Conservation (phyloP, 345 rosid genomes). For the Arabidopsis suecica region DNA sequence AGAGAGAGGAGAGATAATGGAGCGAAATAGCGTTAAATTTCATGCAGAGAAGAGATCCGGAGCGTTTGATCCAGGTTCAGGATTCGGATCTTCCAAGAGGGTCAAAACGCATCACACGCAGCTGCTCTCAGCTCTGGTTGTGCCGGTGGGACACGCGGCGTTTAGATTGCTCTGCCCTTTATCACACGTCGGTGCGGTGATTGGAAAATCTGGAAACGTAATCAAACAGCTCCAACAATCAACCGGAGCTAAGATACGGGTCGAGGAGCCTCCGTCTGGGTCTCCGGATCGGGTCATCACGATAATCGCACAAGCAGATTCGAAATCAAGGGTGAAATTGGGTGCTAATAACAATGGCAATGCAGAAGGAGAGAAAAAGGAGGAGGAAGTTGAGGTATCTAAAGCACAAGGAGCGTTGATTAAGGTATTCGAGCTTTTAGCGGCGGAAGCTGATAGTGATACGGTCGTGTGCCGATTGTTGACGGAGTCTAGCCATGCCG, state of each 20-base stretch:
- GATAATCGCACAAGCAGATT: conserved; percentile 51
- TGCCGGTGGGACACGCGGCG: conserved; percentile 64
- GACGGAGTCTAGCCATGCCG: conserved; percentile 72
- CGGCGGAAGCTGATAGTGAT: conserved; percentile 44
- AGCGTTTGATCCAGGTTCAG: conserved; percentile 44
- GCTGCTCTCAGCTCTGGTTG: conserved; percentile 42
- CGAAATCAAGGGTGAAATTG: conserved; percentile 31
- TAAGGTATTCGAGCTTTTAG: conserved; percentile 75
- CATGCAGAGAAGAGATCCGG: conserved; percentile 37
- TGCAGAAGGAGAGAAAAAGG: conserved; percentile 24
- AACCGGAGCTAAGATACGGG: conserved; percentile 78
- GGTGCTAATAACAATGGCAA: conserved; percentile 32
- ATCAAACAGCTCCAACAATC: conserved; percentile 81
- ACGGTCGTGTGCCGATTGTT: conserved; percentile 73
- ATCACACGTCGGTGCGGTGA: conserved; percentile 80
- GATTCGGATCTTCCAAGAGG: conserved; percentile 64
- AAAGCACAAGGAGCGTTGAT: conserved; percentile 82
- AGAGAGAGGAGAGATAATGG: conserved; percentile 33
- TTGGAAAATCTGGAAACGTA: conserved; percentile 80
- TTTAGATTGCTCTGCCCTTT: conserved; percentile 78
- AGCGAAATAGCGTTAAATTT: conserved; percentile 27
- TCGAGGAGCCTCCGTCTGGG: conserved; percentile 73
- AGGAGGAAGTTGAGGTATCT: conserved; percentile 60
- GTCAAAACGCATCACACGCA: conserved; percentile 50
- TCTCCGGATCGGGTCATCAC: conserved; percentile 74